phyloP scores from a whole-genome alignment of 208 protist species.

The Wallacemonas sp. region DNA sequence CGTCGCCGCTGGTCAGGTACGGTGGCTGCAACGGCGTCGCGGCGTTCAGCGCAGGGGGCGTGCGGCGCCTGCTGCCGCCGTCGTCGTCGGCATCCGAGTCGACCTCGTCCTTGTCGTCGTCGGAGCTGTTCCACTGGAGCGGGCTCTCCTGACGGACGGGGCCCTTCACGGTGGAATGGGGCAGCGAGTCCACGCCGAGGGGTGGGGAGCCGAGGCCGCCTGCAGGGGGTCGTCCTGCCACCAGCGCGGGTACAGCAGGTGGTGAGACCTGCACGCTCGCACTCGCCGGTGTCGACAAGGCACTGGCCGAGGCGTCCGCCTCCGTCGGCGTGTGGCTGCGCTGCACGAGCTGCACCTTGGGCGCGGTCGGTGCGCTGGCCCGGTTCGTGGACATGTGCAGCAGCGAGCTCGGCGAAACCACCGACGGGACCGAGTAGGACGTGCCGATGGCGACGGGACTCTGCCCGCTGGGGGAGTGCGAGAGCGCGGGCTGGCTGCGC shows the following conservation, averaged over 20 bases:
- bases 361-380: neutral
- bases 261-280: too few species aligned
- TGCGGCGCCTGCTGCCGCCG: neutral
- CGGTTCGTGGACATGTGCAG: neutral
- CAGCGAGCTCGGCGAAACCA: neutral
- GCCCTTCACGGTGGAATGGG: neutral
- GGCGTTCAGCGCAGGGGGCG: neutral
- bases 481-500: neutral
- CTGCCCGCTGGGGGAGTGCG: neutral
- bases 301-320: neutral
- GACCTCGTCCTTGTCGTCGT: neutral
- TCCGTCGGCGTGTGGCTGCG: neutral
- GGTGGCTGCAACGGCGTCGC: constrained; percentile 2
- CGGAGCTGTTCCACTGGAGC: neutral
- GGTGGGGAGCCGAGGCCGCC: neutral
- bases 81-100: neutral
- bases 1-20: neutral
- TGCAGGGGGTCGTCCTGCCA: neutral
- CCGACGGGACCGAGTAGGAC: constrained; percentile 1
- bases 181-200: neutral
- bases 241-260: too few species aligned
- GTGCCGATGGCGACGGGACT: neutral
- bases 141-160: neutral
- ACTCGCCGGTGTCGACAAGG: too few species aligned
- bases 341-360: constrained; percentile 7